These are phyloP conservation scores for Protostelium mycophagum DNA, from an alignment of 78 protist genomes.

Conservation along the genomic window DNA sequence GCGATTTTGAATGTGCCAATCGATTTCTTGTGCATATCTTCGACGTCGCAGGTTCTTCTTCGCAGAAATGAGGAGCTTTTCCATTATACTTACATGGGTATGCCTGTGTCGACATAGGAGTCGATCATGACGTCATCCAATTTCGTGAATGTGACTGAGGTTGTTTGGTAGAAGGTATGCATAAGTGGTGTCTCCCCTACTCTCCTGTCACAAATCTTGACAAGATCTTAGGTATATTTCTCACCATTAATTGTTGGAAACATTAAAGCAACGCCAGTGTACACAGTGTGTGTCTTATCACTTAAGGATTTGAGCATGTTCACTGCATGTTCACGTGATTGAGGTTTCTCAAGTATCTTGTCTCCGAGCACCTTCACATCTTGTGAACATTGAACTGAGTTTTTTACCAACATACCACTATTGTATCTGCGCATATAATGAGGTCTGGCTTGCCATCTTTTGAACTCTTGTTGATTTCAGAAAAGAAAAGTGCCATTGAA, in stretches of 20 bases:
- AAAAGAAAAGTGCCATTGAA: neutral
- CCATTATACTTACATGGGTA: too few species aligned
- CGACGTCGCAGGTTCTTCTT: too few species aligned
- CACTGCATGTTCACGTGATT: neutral
- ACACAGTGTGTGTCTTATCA: neutral
- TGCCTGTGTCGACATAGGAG: neutral
- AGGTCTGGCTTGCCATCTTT: neutral
- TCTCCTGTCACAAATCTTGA: too few species aligned
- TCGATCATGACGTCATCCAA: neutral
- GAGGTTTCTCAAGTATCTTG: neutral
- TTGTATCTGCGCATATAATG: neutral
- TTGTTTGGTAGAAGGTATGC: neutral
- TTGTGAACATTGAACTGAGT: neutral
- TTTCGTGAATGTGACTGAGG: neutral
- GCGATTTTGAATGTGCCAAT: too few species aligned
- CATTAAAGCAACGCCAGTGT: neutral
- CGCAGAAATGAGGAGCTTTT: too few species aligned
- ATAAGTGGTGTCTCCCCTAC: too few species aligned
- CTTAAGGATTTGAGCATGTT: neutral
- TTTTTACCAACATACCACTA: neutral
- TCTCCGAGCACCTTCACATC: neutral
- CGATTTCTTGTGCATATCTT: too few species aligned
- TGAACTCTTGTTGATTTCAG: neutral
- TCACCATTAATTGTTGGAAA: too few species aligned
- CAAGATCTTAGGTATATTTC: too few species aligned